phyloP scores from a whole-genome alignment of 2,329 filamentous ascomycete species.

The Blumeria graminis region DNA sequence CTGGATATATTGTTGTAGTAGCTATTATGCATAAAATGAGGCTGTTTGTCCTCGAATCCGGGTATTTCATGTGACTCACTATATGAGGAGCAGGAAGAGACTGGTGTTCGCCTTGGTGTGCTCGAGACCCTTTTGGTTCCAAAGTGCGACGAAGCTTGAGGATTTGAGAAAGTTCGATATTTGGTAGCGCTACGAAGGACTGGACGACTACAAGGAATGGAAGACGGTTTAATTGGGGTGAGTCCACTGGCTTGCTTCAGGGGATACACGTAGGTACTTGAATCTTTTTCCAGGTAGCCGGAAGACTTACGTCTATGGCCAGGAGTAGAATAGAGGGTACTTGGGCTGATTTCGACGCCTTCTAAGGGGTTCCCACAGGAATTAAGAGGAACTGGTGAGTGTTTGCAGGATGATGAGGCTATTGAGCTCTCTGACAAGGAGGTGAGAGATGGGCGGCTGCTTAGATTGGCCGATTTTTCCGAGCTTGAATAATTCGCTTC shows the following conservation, averaged over 20 bases:
- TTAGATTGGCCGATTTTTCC: constrained; percentile 5
- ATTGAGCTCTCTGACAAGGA: no score
- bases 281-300: background rate
- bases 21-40: constrained; percentile 1
- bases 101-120: background rate
- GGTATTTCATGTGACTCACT: constrained; percentile 6
- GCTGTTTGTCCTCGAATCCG: constrained; percentile 5
- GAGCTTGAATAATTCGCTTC: constrained; percentile 10
- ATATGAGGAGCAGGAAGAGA: background rate
- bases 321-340: background rate
- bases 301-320: background rate
- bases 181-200: background rate
- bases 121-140: background rate
- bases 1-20: constrained; percentile 10
- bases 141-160: background rate
- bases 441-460: background rate
- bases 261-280: background rate
- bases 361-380: background rate
- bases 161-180: background rate
- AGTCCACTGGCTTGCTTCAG: background rate
- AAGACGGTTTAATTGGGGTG: background rate
- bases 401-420: no score
- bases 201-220: background rate
- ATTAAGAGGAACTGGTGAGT: background rate
- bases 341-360: background rate